These are phyloP conservation scores for Claviceps sorghi DNA, from an alignment of 2,329 filamentous ascomycete species.

Conservation along the genomic window DNA sequence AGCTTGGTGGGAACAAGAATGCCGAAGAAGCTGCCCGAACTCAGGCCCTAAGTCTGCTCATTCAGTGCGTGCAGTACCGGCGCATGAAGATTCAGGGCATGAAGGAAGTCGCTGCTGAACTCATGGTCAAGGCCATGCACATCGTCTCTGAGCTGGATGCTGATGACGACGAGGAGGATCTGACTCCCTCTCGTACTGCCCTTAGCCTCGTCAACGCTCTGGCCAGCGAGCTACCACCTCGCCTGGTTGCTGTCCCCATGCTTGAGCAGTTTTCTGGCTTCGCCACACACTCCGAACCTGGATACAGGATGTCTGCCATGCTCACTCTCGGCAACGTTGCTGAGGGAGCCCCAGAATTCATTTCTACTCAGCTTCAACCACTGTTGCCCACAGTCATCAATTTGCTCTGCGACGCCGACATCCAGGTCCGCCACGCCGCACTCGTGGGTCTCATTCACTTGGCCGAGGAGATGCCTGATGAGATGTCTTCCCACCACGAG, in stretches of 20 bases:
- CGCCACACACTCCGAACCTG: constrained; percentile 57
- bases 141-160: constrained; percentile 82
- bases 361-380: constrained; percentile 76
- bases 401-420: constrained; percentile 71
- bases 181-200: constrained; percentile 68
- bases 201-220: constrained; percentile 81
- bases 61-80: constrained; percentile 80
- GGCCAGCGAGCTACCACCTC: constrained; percentile 74
- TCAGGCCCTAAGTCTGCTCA: constrained; percentile 85
- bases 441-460: constrained; percentile 78
- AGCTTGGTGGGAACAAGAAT: constrained; percentile 61
- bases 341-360: constrained; percentile 93
- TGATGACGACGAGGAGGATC: constrained; percentile 60
- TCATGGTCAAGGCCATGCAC: constrained; percentile 76
- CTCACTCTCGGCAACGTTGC: constrained; percentile 86
- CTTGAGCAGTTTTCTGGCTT: constrained; percentile 76
- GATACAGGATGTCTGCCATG: constrained; percentile 79
- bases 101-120: constrained; percentile 65
- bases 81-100: constrained; percentile 92
- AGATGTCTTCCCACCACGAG: constrained; percentile 73
- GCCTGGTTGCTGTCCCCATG: constrained; percentile 85
- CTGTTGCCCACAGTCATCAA: constrained; percentile 75
- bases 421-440: constrained; percentile 72
- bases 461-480: constrained; percentile 84
- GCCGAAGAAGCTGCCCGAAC: constrained; percentile 74